Conservation (phyloP, 805 yeast genomes). For the Wickerhamomyces sydowiorum region DNA sequence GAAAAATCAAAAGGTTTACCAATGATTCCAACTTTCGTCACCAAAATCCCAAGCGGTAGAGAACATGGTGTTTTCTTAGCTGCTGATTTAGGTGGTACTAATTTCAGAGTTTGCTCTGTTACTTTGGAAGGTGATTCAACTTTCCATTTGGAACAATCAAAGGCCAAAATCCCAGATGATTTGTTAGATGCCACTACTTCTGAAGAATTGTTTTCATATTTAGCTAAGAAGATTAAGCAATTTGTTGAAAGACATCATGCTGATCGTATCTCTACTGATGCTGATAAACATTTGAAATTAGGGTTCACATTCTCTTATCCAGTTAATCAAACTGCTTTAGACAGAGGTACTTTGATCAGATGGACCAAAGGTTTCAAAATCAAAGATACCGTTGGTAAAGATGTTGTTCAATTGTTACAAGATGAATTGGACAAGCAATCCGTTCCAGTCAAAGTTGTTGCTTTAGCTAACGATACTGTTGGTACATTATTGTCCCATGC, state of each 20-base stretch:
- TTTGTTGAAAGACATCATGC: conserved; percentile 67
- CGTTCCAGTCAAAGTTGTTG: conserved; percentile 68
- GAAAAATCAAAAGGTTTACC: conserved; percentile 49
- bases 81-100: conserved; percentile 95
- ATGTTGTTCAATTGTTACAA: conserved; percentile 73
- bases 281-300: conserved; percentile 45
- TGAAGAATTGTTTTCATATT: conserved; percentile 62
- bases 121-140: conserved; percentile 70
- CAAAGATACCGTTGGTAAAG: conserved; percentile 78
- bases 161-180: conserved; percentile 73
- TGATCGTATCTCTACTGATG: conserved; percentile 29
- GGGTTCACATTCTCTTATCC: conserved; percentile 97
- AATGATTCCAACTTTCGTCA: conserved; percentile 92
- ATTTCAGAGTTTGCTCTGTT: conserved; percentile 91
- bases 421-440: conserved; percentile 52
- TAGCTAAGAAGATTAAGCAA: conserved; percentile 62
- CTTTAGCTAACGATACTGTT: conserved; percentile 92
- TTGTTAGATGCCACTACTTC: conserved; percentile 60
- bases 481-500: conserved; percentile 90
- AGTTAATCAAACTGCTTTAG: conserved; percentile 75
- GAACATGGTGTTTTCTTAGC: conserved; percentile 83
- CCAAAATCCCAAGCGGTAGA: conserved; percentile 77
- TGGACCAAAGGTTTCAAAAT: conserved; percentile 97
- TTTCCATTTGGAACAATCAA: conserved; percentile 70
- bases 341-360: conserved; percentile 75